A percentile compares a stretch with the other conserved stretches of the same genome.
phyloP scores from a whole-genome alignment of 768 basidiomycete genomes.

The Tricholoma sp. region DNA sequence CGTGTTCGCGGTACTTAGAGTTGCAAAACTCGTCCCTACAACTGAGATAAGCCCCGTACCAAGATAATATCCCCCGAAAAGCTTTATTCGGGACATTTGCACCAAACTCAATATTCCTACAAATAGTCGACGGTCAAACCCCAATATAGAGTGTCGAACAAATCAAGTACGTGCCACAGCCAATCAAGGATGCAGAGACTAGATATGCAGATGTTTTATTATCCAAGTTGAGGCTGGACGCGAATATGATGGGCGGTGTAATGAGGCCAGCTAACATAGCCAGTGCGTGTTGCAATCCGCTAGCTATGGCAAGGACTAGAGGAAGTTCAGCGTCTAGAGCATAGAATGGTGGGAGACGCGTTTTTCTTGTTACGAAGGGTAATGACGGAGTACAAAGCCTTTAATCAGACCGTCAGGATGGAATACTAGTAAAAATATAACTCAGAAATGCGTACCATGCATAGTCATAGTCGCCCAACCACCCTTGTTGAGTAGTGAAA shows the following conservation, averaged over 20 bases:
- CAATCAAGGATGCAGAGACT: slow-evolving; percentile 77
- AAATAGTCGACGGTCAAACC: not conserved
- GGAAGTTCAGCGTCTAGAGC: slow-evolving; percentile 69
- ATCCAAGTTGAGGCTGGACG: slow-evolving; percentile 56
- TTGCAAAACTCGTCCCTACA: slow-evolving; percentile 78
- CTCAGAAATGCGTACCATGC: slow-evolving; percentile 35
- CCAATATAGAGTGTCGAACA: not conserved
- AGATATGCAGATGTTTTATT: slow-evolving; percentile 61
- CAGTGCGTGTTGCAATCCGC: slow-evolving; percentile 70
- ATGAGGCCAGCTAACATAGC: slow-evolving; percentile 83
- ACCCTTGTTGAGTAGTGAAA: slow-evolving; percentile 50
- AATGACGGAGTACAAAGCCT: slow-evolving; percentile 65
- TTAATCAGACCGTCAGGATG: not conserved
- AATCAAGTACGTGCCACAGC: slow-evolving; percentile 49
- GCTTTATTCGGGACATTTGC: slow-evolving; percentile 67
- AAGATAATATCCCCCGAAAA: slow-evolving; percentile 61
- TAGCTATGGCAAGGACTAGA: slow-evolving; percentile 63
- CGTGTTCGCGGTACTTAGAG: slow-evolving; percentile 66
- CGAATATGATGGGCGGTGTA: slow-evolving; percentile 79
- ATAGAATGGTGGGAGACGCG: slow-evolving; percentile 64
- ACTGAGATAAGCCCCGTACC: slow-evolving; percentile 81
- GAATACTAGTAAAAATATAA: not conserved
- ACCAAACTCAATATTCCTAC: slow-evolving; percentile 69
- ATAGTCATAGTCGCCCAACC: slow-evolving; percentile 85
- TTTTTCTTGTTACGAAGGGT: slow-evolving; percentile 45